A percentile compares a stretch with the other conserved stretches of the same genome.
These are phyloP conservation scores for Pestalotiopsis sp. DNA, from an alignment of 2,329 filamentous ascomycete species.

Conservation along the genomic window DNA sequence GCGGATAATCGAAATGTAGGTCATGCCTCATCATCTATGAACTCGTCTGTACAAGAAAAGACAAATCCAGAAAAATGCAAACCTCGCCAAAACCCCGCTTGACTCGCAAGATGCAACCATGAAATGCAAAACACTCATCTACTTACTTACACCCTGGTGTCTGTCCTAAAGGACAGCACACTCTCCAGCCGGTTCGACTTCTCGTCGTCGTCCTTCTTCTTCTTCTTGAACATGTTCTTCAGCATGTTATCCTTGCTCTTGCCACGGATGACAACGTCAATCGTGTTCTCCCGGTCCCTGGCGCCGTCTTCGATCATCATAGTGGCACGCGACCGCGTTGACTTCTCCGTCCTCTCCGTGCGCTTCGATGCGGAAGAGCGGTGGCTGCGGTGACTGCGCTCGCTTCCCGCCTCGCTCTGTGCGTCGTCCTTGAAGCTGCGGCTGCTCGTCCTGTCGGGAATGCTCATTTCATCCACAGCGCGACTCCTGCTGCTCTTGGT, in stretches of 20 bases:
- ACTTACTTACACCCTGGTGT: not conserved
- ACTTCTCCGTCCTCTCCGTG: constrained; percentile 35
- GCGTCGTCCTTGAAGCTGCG: constrained; percentile 19
- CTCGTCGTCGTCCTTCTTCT: constrained; percentile 39
- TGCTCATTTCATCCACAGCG: constrained; percentile 2
- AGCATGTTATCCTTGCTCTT: constrained; percentile 54
- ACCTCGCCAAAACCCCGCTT: not conserved
- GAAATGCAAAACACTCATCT: not conserved
- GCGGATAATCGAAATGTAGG: not conserved
- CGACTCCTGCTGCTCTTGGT: constrained; percentile 9
- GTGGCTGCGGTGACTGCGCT: constrained; percentile 29
- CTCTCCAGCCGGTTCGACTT: constrained; percentile 6
- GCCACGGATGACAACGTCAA: constrained; percentile 44
- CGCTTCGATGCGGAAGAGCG: constrained; percentile 34
- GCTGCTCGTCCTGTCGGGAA: constrained; percentile 26
- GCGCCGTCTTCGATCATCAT: constrained; percentile 36
- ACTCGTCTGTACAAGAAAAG: not conserved
- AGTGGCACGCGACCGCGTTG: not conserved
- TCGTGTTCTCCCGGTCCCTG: constrained; percentile 33
- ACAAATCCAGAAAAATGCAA: not conserved
- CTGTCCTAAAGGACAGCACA: not conserved
- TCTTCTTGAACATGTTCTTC: constrained; percentile 60
- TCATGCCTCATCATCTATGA: not conserved
- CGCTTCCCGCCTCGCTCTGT: constrained; percentile 38
- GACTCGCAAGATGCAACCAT: not conserved